Evolutionary conservation across 768 basidiomycete species (phyloP), one percentile per base, ranked within the genome.

Genomic region (Neoboletus magnificus): DNA sequence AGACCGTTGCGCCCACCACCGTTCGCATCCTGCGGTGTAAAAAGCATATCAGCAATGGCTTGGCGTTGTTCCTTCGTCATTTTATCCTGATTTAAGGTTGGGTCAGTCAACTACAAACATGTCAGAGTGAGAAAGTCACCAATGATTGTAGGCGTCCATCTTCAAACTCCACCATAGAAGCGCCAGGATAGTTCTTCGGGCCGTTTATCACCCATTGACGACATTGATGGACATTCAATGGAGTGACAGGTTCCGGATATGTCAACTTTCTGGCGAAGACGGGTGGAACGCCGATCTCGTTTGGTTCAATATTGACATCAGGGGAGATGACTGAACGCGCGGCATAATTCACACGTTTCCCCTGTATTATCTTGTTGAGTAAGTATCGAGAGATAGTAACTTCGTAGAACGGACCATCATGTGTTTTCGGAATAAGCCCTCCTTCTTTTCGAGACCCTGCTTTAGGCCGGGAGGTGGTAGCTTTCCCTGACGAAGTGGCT

Each of bases 241-340:
- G 82, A 8, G 93, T 99, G 30, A 99, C 96, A 6, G 97, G 94
- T 70, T 98, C 97, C 4, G 97, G 93, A 75, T 93, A 99, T 5
- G 97, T 99, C 67, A 99, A 76, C 68, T 97, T 98, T 64, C 87
- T 83, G 1, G 97, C 97, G 69, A 99, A 99, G 48, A 98, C 90
- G 30, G 97, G 97, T 7, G 97, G 97, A 27, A 99, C 85, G 39
- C 97, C 97, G 53, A 99, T 99, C 73, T 99, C 97, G 70, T 92
- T 95, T 30, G 97, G 92, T 73, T 99, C 97, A 62, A 99, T 98
- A 73, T 98, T 98, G 64, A 98, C 91, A 68, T 99, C 97, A 12
- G 97, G 97, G 18, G 97, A 99, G 62, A 99, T 99, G 67, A 99
- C 97, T n/a, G 97, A 99, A 59, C 97, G 94, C 22, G 97, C 97